Evolutionary conservation across 495 filamentous ascomycete species (phyloP).

Genomic region (Annulohypoxylon stygium): DNA sequence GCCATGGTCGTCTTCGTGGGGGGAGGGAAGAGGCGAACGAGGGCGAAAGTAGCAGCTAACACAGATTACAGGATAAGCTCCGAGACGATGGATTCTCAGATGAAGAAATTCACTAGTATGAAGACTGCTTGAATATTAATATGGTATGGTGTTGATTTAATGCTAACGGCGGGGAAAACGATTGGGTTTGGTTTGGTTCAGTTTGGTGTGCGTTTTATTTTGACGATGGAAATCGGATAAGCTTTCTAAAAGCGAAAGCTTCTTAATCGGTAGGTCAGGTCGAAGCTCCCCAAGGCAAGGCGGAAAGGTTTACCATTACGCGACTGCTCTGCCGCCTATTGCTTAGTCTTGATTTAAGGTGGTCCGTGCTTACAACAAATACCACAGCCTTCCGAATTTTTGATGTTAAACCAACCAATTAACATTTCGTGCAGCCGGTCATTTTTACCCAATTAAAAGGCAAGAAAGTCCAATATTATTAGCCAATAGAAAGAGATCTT

Average conservation of each 20-base stretch:
- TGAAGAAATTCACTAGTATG: slow-evolving; percentile 24
- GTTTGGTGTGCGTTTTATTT: slow-evolving; percentile 8
- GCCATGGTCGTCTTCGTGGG: slow-evolving; percentile 73
- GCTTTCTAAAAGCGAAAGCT: slow-evolving; percentile 43
- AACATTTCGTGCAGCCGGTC: background rate
- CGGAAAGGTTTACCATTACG: slow-evolving; percentile 50
- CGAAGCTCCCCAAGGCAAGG: slow-evolving; percentile 44
- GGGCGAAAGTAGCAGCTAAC: slow-evolving; percentile 18
- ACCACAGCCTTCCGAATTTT: slow-evolving; percentile 36
- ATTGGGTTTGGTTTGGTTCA: background rate
- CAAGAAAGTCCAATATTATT: background rate
- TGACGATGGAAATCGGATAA: slow-evolving; percentile 22
- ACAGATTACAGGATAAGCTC: slow-evolving; percentile 25
- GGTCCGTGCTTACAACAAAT: slow-evolving; percentile 30
- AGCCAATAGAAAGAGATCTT: background rate
- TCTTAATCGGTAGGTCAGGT: slow-evolving; percentile 30
- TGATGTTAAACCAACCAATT: slow-evolving; percentile 35
- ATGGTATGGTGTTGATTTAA: background rate
- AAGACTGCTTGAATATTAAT: slow-evolving; percentile 16
- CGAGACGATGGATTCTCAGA: slow-evolving; percentile 13
- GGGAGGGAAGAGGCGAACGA: background rate
- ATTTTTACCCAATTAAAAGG: slow-evolving; percentile 30
- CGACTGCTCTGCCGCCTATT: slow-evolving; percentile 53
- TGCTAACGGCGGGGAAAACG: background rate
- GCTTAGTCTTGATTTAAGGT: slow-evolving; percentile 35